Evolutionary conservation across 1,284 basidiomycete genomes (phyloP).

Genomic region (Earliella scabrosa): DNA sequence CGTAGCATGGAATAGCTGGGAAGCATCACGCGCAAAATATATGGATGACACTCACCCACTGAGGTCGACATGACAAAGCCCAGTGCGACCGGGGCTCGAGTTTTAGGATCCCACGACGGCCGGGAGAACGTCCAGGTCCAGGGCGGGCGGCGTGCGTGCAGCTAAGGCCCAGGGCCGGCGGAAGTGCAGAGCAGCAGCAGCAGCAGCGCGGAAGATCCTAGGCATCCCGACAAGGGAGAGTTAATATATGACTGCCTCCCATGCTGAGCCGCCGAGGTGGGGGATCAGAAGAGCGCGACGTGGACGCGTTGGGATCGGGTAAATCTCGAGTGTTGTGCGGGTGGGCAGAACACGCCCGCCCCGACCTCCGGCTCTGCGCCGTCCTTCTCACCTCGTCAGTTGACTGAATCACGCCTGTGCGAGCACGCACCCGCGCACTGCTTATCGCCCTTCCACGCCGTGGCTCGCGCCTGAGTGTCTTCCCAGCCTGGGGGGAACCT

Average conservation of each 20-base stretch:
- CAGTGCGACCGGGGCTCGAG: background rate
- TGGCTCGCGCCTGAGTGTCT: constrained; percentile 20
- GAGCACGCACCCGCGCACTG: constrained; percentile 11
- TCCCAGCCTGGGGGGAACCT: constrained; percentile 18
- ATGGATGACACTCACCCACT: constrained; percentile 11
- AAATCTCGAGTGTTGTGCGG: constrained; percentile 36
- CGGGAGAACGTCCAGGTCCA: constrained; percentile 1
- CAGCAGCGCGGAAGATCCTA: constrained; percentile 16
- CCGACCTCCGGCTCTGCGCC: constrained; percentile 24
- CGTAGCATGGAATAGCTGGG: background rate
- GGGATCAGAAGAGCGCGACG: too few relatives aligned
- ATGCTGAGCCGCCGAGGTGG: too few relatives aligned
- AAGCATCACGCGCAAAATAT: constrained; percentile 1
- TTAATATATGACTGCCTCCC: constrained; percentile 21
- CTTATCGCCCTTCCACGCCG: constrained; percentile 24
- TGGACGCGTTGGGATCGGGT: constrained; percentile 28
- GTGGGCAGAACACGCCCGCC: constrained; percentile 20
- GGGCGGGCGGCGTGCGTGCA: constrained; percentile 3
- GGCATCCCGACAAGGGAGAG: constrained; percentile 10
- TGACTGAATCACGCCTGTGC: constrained; percentile 30
- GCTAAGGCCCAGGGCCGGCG: constrained; percentile 8
- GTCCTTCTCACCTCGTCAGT: constrained; percentile 29
- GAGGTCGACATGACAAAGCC: constrained; percentile 5
- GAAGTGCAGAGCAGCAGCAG: constrained; percentile 15
- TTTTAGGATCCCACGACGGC: constrained; percentile 8